Conservation (phyloP, 1,139 yeast genomes). For the Nakaseomyces nivariensis region DNA sequence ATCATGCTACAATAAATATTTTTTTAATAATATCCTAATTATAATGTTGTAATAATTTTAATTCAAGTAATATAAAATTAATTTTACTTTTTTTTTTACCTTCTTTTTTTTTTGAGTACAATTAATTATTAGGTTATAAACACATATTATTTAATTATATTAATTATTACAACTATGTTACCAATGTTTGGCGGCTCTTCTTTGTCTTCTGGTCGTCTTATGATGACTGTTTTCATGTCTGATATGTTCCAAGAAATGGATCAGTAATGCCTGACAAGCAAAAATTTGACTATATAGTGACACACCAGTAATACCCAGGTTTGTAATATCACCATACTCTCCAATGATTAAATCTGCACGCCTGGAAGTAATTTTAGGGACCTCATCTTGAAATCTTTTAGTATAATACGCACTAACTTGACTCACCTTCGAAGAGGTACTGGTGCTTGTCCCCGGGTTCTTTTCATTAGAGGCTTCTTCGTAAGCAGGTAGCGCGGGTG, state of each 20-base stretch:
- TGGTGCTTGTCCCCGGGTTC: background rate
- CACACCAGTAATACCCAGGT: background rate
- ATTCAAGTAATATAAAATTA: background rate
- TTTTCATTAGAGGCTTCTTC: background rate
- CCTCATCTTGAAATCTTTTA: constrained; percentile 1
- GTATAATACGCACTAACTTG: background rate
- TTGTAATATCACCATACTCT: background rate
- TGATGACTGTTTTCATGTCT: background rate
- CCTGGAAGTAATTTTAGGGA: background rate
- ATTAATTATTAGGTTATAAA: too few species aligned
- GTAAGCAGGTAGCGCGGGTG: background rate
- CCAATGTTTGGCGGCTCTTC: background rate
- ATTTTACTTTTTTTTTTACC: background rate
- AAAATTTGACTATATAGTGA: background rate
- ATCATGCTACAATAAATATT: background rate
- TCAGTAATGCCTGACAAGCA: background rate
- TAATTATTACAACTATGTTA: background rate
- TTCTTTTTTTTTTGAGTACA: background rate
- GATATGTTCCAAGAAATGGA: background rate
- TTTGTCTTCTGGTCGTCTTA: background rate
- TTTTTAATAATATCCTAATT: background rate
- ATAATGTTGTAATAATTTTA: background rate
- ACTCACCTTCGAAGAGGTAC: background rate
- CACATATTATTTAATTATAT: too few species aligned
- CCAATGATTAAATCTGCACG: constrained; percentile 1